Evolutionary conservation across 331 rosid species (phyloP).

Genomic region (Stylosanthes scabra): DNA sequence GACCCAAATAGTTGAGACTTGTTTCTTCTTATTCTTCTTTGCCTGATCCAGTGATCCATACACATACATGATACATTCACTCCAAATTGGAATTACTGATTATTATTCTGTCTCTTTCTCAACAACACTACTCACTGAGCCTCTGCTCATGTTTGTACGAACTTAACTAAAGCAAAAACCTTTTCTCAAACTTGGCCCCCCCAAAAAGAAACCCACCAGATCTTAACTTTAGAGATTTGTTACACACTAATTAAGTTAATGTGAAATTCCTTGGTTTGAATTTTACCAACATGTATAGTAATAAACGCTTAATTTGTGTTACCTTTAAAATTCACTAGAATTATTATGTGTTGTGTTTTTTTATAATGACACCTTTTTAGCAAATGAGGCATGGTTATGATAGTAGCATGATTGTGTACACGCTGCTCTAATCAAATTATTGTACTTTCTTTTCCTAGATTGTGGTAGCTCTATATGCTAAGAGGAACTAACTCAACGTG

Average conservation of each 20-base stretch:
- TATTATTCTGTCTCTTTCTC: conserved; percentile 28
- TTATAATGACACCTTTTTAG: conserved; percentile 24
- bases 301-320: too few relatives aligned
- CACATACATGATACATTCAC: conserved; percentile 5
- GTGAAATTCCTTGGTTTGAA: too few relatives aligned
- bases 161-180: neutral
- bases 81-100: neutral
- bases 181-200: too few relatives aligned
- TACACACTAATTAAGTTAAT: too few relatives aligned
- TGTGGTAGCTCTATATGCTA: conserved; percentile 10
- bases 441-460: conserved; percentile 23
- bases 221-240: too few relatives aligned
- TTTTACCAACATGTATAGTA: too few relatives aligned
- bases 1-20: neutral
- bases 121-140: neutral
- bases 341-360: too few relatives aligned
- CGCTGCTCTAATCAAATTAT: conserved; percentile 25
- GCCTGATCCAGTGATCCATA: too few relatives aligned
- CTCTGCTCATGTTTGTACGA: neutral
- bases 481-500: neutral
- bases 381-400: conserved; percentile 34
- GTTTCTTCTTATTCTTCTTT: too few relatives aligned
- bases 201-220: too few relatives aligned
- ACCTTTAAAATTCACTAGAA: too few relatives aligned
- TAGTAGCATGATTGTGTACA: conserved; percentile 43